Evolutionary conservation across 805 yeast genomes (phyloP), one percentile per base, ranked within the genome.

Genomic region (Metschnikowia santaceciliae): DNA sequence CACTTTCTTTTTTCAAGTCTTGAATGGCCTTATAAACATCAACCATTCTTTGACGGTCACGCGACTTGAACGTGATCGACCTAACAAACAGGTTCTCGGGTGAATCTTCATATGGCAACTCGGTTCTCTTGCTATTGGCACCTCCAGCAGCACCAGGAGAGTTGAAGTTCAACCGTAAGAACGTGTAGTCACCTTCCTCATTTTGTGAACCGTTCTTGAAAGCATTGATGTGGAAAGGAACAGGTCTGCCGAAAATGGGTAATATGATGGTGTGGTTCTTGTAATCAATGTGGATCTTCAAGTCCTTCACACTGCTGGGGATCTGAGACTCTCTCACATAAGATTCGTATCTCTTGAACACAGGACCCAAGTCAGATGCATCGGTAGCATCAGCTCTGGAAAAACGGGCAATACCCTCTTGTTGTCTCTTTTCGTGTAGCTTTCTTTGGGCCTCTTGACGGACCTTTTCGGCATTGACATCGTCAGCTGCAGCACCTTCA

Each of bases 101-200:
- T 33, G 86, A 80, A 61, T 88, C 94, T 65, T 94, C 98, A 62
- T 90, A 92, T 4, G 98, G 97, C 54, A 89, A 76, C 62, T 90
- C 96, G 36, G 83, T 85, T 56, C 81, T 83, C 64, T 83, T 86
- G 32, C 83, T 75, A 15, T 78, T 74, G 52, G 82, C 79, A 43
- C 89, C 89, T 54, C 88, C 88, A 23, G 47, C 41, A 41, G 81
- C 82, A 61, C 97, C 97, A 0, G 99, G 98, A 1, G 96, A 85
- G 67, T 91, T 84, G 77, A 92, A 90, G 67, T 92, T 92, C 63
- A 92, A 77, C 68, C 99, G 83, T 62, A 92, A 67, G 64, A 88
- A 91, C 0, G 96, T 90, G 67, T 81, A 90, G 59, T 91, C 97
- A 48, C 97, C 98, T 74, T 94, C 98, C 63, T 94, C 99, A 56